Base-by-base conservation (phyloP, 192 early-diverging fungal genomes). In the Lobosporangium transversale region DNA sequence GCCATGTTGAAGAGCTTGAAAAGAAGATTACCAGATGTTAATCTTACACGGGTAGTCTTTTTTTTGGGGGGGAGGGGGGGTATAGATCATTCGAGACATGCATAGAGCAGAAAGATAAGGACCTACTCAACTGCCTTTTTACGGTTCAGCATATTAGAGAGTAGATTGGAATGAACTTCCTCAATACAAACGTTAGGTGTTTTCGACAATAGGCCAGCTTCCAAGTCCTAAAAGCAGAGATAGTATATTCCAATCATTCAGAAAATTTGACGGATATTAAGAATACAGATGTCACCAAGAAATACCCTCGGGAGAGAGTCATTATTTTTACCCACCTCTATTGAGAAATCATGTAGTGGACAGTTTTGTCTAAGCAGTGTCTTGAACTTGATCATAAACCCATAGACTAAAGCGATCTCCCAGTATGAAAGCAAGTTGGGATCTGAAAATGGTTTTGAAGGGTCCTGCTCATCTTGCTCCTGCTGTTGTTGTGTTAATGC, bases 71-170 rank as follows among this genome's bases (percentile, higher is more conserved):
- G 48, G 48, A 50, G 21, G 21, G 23, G 49, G 49, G 1, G 15
- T 42, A 42, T 42, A 9, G 49, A 23, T 17, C n/a, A n/a, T 1
- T 54, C 6, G 20, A 31, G 7, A 35, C n/a, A 54, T 9, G 21
- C 17, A 31, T 50, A 4, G 12, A 9, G 26, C 7, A 21, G n/a
- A 15, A 45, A 12, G 18, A 10, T 11, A 8, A 31, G 21, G n/a
- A 52, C 57, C n/a, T 62, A 76, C 73, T 66, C 63, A 30, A 76
- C 64, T 27, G 73, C 64, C 30, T 76, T 76, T 43, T 76, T 76
- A 29, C 73, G 73, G 48, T 76, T 76, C 11, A 61, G 59, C 63
- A 76, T 40, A 47, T 76, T 76, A 47, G 73, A 67, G n/a, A 76
- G 64, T 0, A 76, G 23, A 45, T 76, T 76, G 21, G 52, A 31